Base-by-base conservation (phyloP, 2,329 filamentous ascomycete species). In the Trichothecium sympodiale region DNA sequence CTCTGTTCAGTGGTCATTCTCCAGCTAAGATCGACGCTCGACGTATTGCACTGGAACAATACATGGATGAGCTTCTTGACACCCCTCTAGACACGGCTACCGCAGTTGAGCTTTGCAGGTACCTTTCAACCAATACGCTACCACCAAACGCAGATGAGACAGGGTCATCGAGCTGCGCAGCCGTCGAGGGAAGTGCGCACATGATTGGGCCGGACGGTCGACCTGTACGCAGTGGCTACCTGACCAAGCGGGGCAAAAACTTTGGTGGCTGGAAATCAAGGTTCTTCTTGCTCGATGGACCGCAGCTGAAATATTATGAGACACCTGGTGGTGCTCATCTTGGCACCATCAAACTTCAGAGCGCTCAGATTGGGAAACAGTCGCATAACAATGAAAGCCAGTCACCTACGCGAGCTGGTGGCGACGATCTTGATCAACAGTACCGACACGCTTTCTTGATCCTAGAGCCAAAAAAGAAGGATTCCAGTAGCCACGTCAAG, bases 211-310 rank as follows among this genome's bases (percentile, higher is more conserved):
- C 75, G 5, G 75, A 80, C 47, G 76, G 77, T 4, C 75, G 78
- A 33, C 77, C 81, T 8, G 69, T 79, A 40, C 86, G 85, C 51
- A 88, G 80, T 52, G 91, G 91, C 8, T 98, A 96, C 56, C 64
- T 98, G 34, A 96, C 91, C 2, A 98, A 98, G 64, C 77, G 84
- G 46, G 91, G 91, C 33, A 98, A 98, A 67, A 96, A 96, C 51
- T 98, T 98, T 61, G 91, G 91, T 35, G 91, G 91, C 33, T 98
- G 91, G 91, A 98, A 98, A 60, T 88, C 87, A 9, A 63, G 75
- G 25, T 78, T 75, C 50, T 80, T 79, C 49, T 60, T 75, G 16
- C 62, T 77, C 10, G 71, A 76, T 35, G 71, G 73, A 0, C 70
- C 71, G n/a, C 59, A 65, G 8, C 50, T 98, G 48, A 87, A 83